phyloP scores from a whole-genome alignment of 1,139 yeast species.

The Scheffersomyces stambukii region DNA sequence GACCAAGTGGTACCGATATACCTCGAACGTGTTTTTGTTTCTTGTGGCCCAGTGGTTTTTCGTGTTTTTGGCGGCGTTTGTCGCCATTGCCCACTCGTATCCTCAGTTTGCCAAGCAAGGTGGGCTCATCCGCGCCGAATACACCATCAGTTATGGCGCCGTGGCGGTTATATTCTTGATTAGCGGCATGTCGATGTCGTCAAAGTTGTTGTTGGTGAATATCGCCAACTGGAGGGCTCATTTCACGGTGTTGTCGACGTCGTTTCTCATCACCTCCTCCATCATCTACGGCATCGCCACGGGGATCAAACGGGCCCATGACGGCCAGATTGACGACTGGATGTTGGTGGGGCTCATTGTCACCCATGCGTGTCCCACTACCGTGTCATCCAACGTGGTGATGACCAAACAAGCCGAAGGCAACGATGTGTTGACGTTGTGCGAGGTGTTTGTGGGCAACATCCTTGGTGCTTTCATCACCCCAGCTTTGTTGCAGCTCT shows the following conservation, averaged over 20 bases:
- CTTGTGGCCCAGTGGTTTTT: slow-evolving; percentile 66
- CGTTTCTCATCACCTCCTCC: slow-evolving; percentile 72
- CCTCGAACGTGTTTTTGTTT: slow-evolving; percentile 19
- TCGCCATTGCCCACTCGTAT: slow-evolving; percentile 70
- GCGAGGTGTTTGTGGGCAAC: slow-evolving; percentile 85
- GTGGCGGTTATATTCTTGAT: slow-evolving; percentile 81
- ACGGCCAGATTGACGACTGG: slow-evolving; percentile 63
- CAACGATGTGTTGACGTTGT: slow-evolving; percentile 69
- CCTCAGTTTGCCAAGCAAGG: slow-evolving; percentile 83
- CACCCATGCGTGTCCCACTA: slow-evolving; percentile 85
- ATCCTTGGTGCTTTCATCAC: slow-evolving; percentile 81
- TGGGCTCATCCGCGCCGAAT: slow-evolving; percentile 71
- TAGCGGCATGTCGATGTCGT: slow-evolving; percentile 73
- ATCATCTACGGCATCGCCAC: slow-evolving; percentile 71
- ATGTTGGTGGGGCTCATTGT: slow-evolving; percentile 74
- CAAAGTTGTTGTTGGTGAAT: slow-evolving; percentile 55
- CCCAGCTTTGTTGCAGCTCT: slow-evolving; percentile 79
- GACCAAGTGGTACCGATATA: slow-evolving; percentile 9
- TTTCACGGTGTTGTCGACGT: slow-evolving; percentile 58
- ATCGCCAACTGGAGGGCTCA: slow-evolving; percentile 81
- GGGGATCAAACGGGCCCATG: slow-evolving; percentile 59
- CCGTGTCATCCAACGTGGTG: slow-evolving; percentile 85
- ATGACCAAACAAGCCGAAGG: slow-evolving; percentile 88
- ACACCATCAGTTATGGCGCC: slow-evolving; percentile 78
- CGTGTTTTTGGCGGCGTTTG: slow-evolving; percentile 61